Evolutionary conservation across 805 yeast genomes (phyloP), one percentile per base, ranked within the genome.

Genomic region (Middelhovenomyces tepae): DNA sequence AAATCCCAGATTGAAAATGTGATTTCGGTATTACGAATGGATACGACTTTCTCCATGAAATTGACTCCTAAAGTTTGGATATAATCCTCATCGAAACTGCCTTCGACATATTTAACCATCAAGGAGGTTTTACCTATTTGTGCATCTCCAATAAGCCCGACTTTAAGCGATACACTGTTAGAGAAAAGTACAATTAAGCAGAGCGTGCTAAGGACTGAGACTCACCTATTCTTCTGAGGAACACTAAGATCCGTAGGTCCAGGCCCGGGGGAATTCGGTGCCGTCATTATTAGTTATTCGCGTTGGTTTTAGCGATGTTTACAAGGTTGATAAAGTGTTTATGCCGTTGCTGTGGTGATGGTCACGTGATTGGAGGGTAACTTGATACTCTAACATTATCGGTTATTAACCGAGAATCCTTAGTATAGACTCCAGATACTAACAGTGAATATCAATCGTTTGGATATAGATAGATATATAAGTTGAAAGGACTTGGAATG

Each of bases 101-200:
- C 93, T 51, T 89, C 95, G n/a, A 89, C 95, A 53, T 87, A 89
- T 53, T 89, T 86, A 16, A 87, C 95, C 97, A 89, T 87, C 38
- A 89, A 60, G 4, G 96, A 84, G 1, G 98, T 89, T 52, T 89
- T 89, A 4, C 98, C 98, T 4, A 87, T 86, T 50, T 85, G 93
- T 2, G 95, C 93, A 57, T 89, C 97, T 4, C 98, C 98, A 31
- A 89, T 74, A 29, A 89, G 71, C 2, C 96, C 97, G 13, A 89
- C 86, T 49, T 89, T 91, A 30, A 89, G 50, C 22, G 59, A 54
- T 28, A 57, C 54, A 20, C 43, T 31, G 32, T 45, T 42, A 21
- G n/a, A 21, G n/a, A 21, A 21, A 21, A 21, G n/a, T 9, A 21
- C 9, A 21, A 21, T 9, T n/a, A 21, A 21, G 23, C 9, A 21